Base-by-base conservation (phyloP, 1,139 yeast species). In the Zygosaccharomyces pseudobailii region DNA sequence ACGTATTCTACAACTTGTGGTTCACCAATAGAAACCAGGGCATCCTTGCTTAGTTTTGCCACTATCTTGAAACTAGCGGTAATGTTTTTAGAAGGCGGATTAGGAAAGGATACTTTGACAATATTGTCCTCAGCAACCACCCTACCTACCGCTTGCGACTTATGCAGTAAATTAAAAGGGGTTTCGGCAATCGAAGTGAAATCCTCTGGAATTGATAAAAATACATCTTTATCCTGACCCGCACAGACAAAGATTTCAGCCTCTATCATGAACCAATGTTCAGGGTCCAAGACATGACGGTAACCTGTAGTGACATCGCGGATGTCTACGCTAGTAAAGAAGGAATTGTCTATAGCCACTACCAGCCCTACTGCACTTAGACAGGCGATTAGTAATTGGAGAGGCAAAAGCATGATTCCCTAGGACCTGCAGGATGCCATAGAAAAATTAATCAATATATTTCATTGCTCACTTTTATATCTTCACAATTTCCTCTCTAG, bases 191-290 rank as follows among this genome's bases (percentile, higher is more conserved):
- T 30, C 33, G 33, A 30, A 7, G 38, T 50, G 27, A 63, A 56
- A 4, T 55, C 56, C 2, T 50, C 39, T 19, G 66, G 66, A 9
- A 61, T 53, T 6, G 58, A 54, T 20, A 63, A 44, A 32, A 47
- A 54, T 5, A 63, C 41, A 10, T 54, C 56, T 10, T 51, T 46
- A 22, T 47, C 40, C 22, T 48, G 45, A 23, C 58, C 59, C 21
- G 51, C 48, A 3, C 58, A 49, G 5, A 61, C 49, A 27, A 49
- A 55, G 20, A 63, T 25, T 34, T 58, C 59, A 3, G 60, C 61
- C 27, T 52, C 52, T 9, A 63, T 45, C 23, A 56, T 27, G 42
- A 62, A 59, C 62, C 61, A 59, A 46, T 61, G 61, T 37, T 52
- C 40, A 13, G 51, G 48, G 43, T 59, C 59, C n/a, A 55, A 52